These are phyloP conservation scores for Umbellularia californica DNA, from an alignment of 164 flowering plant genomes.

Conservation along the genomic window DNA sequence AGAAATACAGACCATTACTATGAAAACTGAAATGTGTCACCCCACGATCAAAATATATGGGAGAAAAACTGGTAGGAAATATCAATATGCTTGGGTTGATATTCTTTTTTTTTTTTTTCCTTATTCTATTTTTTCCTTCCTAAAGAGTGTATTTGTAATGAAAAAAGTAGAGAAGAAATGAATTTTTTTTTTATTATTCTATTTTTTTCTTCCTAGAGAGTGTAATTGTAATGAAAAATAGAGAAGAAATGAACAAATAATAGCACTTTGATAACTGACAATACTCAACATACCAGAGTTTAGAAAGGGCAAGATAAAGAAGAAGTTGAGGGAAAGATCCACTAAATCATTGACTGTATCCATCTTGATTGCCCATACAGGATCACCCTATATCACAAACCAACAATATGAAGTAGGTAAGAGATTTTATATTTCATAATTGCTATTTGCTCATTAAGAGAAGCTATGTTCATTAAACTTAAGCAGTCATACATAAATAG, in stretches of 20 bases:
- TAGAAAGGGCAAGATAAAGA: conserved; percentile 73
- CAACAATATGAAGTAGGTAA: conserved; percentile 1
- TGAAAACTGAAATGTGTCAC: conserved; percentile 10
- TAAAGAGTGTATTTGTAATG: background rate
- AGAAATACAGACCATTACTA: conserved; percentile 20
- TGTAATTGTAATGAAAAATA: background rate
- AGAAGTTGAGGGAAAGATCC: conserved; percentile 92
- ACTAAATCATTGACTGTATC: conserved; percentile 63
- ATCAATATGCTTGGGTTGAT: background rate
- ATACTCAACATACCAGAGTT: conserved; percentile 56
- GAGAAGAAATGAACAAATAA: background rate
- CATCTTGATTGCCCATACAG: conserved; percentile 91
- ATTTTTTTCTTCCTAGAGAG: background rate
- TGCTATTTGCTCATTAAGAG: background rate
- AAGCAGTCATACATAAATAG: background rate
- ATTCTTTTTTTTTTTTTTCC: background rate
- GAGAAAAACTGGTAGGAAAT: background rate
- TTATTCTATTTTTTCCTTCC: too few species aligned
- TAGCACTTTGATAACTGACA: background rate
- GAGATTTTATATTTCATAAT: background rate
- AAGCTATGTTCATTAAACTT: background rate
- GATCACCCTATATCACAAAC: conserved; percentile 73
- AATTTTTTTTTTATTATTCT: too few species aligned
- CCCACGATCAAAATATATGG: background rate
- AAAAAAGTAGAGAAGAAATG: background rate